These are phyloP conservation scores for Triticum dicoccoides DNA, from an alignment of 176 grass and related monocot genomes.

Conservation along the genomic window DNA sequence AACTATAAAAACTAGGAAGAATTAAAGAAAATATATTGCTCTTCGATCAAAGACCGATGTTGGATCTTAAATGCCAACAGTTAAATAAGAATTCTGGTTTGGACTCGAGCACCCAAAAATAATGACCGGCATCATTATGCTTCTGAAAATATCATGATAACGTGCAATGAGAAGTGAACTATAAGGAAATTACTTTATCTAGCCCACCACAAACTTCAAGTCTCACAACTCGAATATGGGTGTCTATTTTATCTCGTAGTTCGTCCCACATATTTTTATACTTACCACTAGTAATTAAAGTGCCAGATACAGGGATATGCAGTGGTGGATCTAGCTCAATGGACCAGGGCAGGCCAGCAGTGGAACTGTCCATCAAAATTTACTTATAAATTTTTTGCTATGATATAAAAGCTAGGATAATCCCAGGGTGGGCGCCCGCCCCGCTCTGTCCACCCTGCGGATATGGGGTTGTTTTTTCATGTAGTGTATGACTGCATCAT, in stretches of 20 bases:
- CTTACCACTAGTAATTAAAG: not conserved
- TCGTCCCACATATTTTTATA: not conserved
- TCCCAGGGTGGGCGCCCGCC: too few species aligned
- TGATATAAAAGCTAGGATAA: too few species aligned
- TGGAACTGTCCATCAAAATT: too few species aligned
- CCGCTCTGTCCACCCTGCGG: too few species aligned
- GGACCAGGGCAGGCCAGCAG: too few species aligned
- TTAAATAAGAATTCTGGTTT: not conserved
- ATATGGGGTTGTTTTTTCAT: not conserved
- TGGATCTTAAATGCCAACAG: not conserved
- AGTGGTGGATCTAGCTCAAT: too few species aligned
- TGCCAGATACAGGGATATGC: not conserved
- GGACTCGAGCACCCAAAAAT: not conserved
- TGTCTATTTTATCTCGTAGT: not conserved
- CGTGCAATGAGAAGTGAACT: not conserved
- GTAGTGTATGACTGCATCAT: not conserved
- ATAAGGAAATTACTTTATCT: not conserved
- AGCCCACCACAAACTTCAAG: not conserved
- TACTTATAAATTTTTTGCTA: too few species aligned
- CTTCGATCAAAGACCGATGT: not conserved
- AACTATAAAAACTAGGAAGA: conserved; percentile 2
- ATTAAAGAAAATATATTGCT: not conserved
- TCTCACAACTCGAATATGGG: not conserved
- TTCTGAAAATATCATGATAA: not conserved
- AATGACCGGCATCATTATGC: not conserved